These are phyloP conservation scores for Calonectria multiphialidica DNA, from an alignment of 2,329 filamentous ascomycete genomes.

Conservation along the genomic window DNA sequence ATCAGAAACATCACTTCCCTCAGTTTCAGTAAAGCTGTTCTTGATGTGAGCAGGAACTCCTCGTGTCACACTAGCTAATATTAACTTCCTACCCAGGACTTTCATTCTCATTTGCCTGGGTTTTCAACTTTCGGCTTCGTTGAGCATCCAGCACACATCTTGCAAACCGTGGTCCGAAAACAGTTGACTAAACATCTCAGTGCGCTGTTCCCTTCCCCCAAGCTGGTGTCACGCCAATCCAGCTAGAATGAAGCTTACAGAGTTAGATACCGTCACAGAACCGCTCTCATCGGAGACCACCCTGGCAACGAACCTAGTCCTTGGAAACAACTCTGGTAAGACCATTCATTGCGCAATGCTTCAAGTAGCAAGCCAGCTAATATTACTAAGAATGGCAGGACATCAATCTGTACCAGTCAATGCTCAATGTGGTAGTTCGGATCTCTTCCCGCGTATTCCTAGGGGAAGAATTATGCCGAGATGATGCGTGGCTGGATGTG, in stretches of 20 bases:
- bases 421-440: background rate
- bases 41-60: too few relatives aligned
- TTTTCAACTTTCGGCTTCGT: background rate
- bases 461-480: background rate
- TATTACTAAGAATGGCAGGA: too few relatives aligned
- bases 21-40: too few relatives aligned
- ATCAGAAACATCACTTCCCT: too few relatives aligned
- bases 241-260: too few relatives aligned
- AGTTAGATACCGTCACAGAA: background rate
- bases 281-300: background rate
- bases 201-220: too few relatives aligned
- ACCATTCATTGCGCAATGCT: too few relatives aligned
- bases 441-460: background rate
- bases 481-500: background rate
- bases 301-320: background rate
- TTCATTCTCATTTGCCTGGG: background rate
- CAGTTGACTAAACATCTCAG: background rate
- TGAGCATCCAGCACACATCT: background rate
- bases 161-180: background rate
- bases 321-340: background rate
- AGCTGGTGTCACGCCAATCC: too few relatives aligned
- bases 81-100: too few relatives aligned
- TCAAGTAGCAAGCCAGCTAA: too few relatives aligned
- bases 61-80: too few relatives aligned
- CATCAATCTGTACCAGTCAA: background rate